These are phyloP conservation scores for Pseudopithomyces maydicus DNA, from an alignment of 2,329 filamentous ascomycete genomes.

Conservation along the genomic window DNA sequence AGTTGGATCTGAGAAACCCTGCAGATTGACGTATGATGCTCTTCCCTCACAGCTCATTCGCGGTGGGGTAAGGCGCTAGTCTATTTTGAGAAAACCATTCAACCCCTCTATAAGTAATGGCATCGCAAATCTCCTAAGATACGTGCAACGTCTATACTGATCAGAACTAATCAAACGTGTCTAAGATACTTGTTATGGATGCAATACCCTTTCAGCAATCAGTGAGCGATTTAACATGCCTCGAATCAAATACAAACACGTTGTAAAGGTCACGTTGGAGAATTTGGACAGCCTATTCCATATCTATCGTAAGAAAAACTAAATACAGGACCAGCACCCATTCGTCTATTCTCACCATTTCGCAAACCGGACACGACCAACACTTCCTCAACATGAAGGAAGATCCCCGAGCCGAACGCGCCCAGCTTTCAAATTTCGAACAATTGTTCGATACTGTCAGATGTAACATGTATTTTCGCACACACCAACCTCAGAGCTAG, in stretches of 20 bases:
- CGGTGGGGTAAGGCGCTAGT: conserved; percentile 16
- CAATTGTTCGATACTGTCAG: conserved; percentile 3
- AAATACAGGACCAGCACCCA: conserved; percentile 41
- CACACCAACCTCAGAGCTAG: conserved; percentile 12
- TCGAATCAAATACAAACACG: too few species aligned
- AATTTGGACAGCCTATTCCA: conserved; percentile 26
- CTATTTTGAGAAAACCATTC: too few species aligned
- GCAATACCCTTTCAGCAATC: too few species aligned
- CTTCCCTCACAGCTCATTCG: conserved; percentile 18
- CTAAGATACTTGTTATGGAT: too few species aligned
- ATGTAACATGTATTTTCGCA: background rate
- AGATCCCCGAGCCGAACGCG: conserved; percentile 8
- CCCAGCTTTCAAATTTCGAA: conserved; percentile 7
- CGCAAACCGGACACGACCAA: conserved; percentile 17
- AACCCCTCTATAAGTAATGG: background rate
- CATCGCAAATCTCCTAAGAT: too few species aligned
- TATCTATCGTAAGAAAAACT: conserved; percentile 32
- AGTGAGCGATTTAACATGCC: too few species aligned
- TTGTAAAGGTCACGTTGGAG: conserved; percentile 10
- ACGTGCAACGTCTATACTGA: too few species aligned
- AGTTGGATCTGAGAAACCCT: conserved; percentile 26
- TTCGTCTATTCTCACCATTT: conserved; percentile 29
- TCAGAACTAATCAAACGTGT: too few species aligned
- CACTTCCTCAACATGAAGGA: conserved; percentile 8
- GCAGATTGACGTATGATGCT: conserved; percentile 43